phyloP scores from a whole-genome alignment of 108 stramenopile genomes.

The Pseudonitzschia multistriata region DNA sequence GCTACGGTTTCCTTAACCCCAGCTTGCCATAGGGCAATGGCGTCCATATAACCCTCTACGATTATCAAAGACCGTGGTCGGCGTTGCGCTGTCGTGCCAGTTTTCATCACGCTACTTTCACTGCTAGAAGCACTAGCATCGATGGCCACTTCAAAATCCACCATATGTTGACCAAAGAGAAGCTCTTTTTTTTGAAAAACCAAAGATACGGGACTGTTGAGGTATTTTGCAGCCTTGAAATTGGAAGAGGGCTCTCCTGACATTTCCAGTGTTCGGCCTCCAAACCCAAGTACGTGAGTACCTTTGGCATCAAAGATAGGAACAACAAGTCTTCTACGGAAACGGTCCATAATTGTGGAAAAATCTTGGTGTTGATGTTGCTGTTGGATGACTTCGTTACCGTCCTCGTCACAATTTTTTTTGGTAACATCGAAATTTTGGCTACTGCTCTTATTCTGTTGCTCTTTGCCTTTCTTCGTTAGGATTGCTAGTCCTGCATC shows the following conservation, averaged over 20 bases:
- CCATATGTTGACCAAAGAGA: conserved; percentile 79
- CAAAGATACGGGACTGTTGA: conserved; percentile 88
- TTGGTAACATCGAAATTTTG: background rate
- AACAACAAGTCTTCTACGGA: conserved; percentile 72
- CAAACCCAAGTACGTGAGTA: conserved; percentile 66
- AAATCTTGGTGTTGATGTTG: conserved; percentile 8
- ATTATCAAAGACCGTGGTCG: conserved; percentile 51
- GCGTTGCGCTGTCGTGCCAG: background rate
- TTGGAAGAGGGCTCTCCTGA: conserved; percentile 18
- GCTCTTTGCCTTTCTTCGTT: conserved; percentile 36
- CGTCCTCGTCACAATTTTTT: background rate
- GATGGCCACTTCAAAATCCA: conserved; percentile 17
- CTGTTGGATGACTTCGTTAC: conserved; percentile 11
- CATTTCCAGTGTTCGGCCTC: conserved; percentile 56
- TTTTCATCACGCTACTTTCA: background rate
- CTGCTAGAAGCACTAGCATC: background rate
- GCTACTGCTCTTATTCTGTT: background rate
- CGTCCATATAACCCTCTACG: conserved; percentile 96
- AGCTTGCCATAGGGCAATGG: conserved; percentile 76
- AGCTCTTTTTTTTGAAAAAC: conserved; percentile 82
- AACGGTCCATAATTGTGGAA: conserved; percentile 70
- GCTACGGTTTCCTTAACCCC: conserved; percentile 81
- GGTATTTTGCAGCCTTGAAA: conserved; percentile 75
- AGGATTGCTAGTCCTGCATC: conserved; percentile 83
- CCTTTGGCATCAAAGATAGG: conserved; percentile 78